phyloP scores from a whole-genome alignment of 768 basidiomycete species.

The Boletales sp. region DNA sequence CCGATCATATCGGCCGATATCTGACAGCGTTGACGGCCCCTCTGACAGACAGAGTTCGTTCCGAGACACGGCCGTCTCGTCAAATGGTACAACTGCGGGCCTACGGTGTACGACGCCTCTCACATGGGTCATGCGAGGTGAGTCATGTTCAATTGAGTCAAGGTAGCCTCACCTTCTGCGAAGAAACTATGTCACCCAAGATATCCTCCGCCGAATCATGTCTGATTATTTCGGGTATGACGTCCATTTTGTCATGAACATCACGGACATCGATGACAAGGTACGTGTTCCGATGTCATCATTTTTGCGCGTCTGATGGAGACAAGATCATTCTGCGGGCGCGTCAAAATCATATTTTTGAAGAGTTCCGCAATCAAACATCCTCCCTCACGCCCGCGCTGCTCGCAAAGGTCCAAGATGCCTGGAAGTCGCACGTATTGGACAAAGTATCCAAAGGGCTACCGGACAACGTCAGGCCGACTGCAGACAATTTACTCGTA shows the following conservation, averaged over 20 bases:
- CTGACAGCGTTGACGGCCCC: slow-evolving; percentile 3
- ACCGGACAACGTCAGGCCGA: slow-evolving; percentile 44
- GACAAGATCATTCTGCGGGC: slow-evolving; percentile 89
- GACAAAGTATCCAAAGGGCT: slow-evolving; percentile 65
- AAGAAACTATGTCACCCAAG: slow-evolving; percentile 71
- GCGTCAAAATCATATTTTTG: slow-evolving; percentile 71
- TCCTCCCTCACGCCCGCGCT: slow-evolving; percentile 54
- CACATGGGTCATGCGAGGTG: slow-evolving; percentile 99
- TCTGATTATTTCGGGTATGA: slow-evolving; percentile 97
- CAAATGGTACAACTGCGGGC: slow-evolving; percentile 99
- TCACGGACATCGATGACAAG: slow-evolving; percentile 99
- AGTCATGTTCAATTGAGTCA: not conserved
- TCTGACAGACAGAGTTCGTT: slow-evolving; percentile 67
- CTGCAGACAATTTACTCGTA: slow-evolving; percentile 45
- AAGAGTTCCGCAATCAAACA: slow-evolving; percentile 56
- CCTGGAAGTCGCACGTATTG: slow-evolving; percentile 65
- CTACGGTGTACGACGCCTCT: slow-evolving; percentile 96
- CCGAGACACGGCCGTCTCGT: slow-evolving; percentile 66
- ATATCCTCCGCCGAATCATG: slow-evolving; percentile 61
- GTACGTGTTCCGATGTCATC: slow-evolving; percentile 37
- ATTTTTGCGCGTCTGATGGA: slow-evolving; percentile 2
- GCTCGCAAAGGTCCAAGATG: slow-evolving; percentile 50
- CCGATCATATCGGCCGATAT: slow-evolving; percentile 10
- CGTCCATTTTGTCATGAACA: slow-evolving; percentile 98
- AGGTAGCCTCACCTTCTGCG: not conserved